phyloP scores from a whole-genome alignment of 345 rosid species.

The Syzygium grande region DNA sequence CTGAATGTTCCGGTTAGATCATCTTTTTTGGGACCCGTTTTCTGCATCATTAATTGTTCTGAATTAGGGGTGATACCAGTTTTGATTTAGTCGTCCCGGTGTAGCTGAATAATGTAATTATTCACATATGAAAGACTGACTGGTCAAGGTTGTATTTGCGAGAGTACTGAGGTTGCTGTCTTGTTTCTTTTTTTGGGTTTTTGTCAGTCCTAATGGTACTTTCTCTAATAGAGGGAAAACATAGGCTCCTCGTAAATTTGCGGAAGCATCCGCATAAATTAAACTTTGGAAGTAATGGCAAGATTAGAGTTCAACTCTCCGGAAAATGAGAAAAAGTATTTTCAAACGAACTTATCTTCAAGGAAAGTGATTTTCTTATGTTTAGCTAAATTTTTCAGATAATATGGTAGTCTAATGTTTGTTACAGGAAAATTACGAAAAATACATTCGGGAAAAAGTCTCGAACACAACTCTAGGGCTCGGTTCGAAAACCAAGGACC shows the following conservation, averaged over 20 bases:
- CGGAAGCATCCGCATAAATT: too few relatives aligned
- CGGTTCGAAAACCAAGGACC: not conserved
- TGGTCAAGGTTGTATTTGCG: not conserved
- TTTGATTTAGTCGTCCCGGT: not conserved
- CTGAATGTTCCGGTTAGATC: not conserved
- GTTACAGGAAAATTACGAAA: too few relatives aligned
- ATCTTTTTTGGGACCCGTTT: not conserved
- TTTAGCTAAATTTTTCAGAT: too few relatives aligned
- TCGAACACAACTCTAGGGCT: too few relatives aligned
- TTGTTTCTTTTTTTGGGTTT: not conserved
- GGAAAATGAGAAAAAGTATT: too few relatives aligned
- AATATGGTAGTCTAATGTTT: too few relatives aligned
- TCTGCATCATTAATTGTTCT: not conserved
- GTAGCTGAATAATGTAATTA: constrained; percentile 8
- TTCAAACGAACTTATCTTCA: too few relatives aligned
- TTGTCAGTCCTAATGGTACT: not conserved
- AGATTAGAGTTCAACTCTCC: too few relatives aligned
- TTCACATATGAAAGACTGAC: not conserved
- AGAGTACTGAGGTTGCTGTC: not conserved
- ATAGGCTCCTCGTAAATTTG: not conserved
- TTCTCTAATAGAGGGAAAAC: not conserved
- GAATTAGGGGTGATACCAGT: not conserved
- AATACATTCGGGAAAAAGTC: too few relatives aligned
- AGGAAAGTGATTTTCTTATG: too few relatives aligned
- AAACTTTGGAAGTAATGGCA: too few relatives aligned